Evolutionary conservation across 2,329 filamentous ascomycete genomes (phyloP), one percentile per base, ranked within the genome.

Genomic region (Aspergillus calidoustus): DNA sequence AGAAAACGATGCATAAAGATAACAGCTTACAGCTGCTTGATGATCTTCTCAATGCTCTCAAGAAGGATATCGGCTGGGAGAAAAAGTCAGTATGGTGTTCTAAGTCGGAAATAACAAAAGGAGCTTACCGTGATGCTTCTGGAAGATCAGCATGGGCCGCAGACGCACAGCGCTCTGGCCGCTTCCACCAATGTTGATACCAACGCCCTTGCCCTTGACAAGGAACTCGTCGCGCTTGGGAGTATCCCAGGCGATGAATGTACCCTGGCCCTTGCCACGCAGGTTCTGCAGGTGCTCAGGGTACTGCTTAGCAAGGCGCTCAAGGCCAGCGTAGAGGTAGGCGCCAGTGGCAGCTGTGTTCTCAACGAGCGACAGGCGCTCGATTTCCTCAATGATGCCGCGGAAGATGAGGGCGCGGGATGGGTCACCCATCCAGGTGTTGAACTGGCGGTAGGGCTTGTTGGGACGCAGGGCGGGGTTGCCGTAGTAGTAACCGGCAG

Each of bases 341-440:
- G 89, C 86, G 64, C 93, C 93, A 15, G 92, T 90, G 61, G 81
- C 79, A 41, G 91, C 91, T 2, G 93, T 96, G 79, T 92, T 84
- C 73, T 87, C 82, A 55, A 97, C 91, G n/a, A 97, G 85, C 71
- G 90, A 86, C 60, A 91, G 83, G 54, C 87, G 83, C 78, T 92
- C 82, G 60, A 96, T 89, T 81, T 97, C 92, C 61, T 91, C 80
- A 74, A 94, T 86, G 80, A 97, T 96, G 72, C 88, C 90, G 66
- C 91, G 87, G 89, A 96, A 96, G 68, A 97, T 84, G 63, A 97
- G 82, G 17, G 91, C 92, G 63, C 92, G 89, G 15, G 90, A 89
- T 17, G 93, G 93, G 80, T 97, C 93, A 71, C 93, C 93, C 90
- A 97, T 96, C 93, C 93, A 97, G 53, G 92, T 97, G 84, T 97